Base-by-base conservation (phyloP, 495 filamentous ascomycete species). In the Penicillium lividum region DNA sequence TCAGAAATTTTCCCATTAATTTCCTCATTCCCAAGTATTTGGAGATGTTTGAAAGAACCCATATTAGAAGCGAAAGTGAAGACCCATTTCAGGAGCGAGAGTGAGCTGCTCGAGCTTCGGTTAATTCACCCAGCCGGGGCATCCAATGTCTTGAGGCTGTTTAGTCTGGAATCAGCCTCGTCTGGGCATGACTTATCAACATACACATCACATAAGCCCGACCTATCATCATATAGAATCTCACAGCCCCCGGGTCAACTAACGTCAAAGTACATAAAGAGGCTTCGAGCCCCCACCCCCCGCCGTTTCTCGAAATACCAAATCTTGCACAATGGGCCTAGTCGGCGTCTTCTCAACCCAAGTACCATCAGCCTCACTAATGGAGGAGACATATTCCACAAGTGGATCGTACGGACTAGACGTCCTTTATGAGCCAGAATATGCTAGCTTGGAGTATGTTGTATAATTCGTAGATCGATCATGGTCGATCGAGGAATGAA, bases 301-400 rank as follows among this genome's bases (percentile, higher is more conserved):
- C 38, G 15, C 38, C n/a, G 1, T 4, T 40, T 13, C 4, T 13
- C 11, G 33, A 11, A 13, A 16, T n/a, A n/a, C 5, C 13, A 15
- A 40, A n/a, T 4, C 13, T 16, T 40, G 28, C 16, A 33, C 0
- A n/a, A 31, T 28, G n/a, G 45, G 45, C n/a, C 47, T 50, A n/a
- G 7, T 30, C n/a, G 28, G 47, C 22, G 28, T 27, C 22, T 47
- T 47, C 45, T 47, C 45, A 27, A 13, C 10, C 22, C 45, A 47
- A 28, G 28, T 8, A 27, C 13, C 45, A 18, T 29, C 18, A n/a
- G 4, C 8, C n/a, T 16, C 48, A 36, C 13, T 6, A 15, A 48
- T 56, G 54, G 43, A 47, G n/a, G 54, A 56, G 29, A 9, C 33
- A 30, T 56, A 49, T 16, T 56, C 54, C 5, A 56, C 54, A 13